Conservation (phyloP, 768 basidiomycete species). For the Podaxis mareebaensis region DNA sequence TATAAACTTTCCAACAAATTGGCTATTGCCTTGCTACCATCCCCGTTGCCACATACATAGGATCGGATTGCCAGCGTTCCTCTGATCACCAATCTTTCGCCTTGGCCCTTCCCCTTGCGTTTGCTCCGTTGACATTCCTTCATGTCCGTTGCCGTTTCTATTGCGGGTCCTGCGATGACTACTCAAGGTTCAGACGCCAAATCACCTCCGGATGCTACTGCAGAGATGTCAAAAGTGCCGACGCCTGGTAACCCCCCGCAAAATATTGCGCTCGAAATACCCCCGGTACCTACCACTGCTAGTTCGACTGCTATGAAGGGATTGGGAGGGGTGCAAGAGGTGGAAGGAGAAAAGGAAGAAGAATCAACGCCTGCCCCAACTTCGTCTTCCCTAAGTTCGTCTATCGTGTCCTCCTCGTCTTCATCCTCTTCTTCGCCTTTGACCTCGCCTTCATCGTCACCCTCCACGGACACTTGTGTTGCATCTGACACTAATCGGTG, state of each 20-base stretch:
- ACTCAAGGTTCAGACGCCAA: neutral
- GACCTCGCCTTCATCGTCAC: constrained; percentile 16
- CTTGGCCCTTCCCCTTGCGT: neutral
- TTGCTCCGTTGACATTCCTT: neutral
- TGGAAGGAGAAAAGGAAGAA: neutral
- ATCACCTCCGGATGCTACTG: neutral
- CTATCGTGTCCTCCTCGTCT: constrained; percentile 15
- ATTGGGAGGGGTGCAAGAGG: neutral
- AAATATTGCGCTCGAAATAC: neutral
- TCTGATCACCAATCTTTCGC: neutral
- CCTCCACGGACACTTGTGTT: constrained; percentile 13
- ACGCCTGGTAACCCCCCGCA: neutral
- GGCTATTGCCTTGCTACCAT: too few species aligned
- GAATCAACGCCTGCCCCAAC: constrained; percentile 5
- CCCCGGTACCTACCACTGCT: neutral
- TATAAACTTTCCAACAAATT: too few species aligned
- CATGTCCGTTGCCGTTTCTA: neutral
- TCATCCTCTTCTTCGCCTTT: constrained; percentile 19
- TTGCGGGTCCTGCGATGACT: neutral
- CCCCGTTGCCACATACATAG: neutral
- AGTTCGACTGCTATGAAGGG: neutral
- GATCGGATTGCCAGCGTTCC: neutral
- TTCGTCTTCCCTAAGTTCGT: constrained; percentile 8
- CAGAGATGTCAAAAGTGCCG: neutral
- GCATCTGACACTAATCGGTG: neutral